Conservation (phyloP, 768 basidiomycete genomes). For the Leucocoprinus leucothites region DNA sequence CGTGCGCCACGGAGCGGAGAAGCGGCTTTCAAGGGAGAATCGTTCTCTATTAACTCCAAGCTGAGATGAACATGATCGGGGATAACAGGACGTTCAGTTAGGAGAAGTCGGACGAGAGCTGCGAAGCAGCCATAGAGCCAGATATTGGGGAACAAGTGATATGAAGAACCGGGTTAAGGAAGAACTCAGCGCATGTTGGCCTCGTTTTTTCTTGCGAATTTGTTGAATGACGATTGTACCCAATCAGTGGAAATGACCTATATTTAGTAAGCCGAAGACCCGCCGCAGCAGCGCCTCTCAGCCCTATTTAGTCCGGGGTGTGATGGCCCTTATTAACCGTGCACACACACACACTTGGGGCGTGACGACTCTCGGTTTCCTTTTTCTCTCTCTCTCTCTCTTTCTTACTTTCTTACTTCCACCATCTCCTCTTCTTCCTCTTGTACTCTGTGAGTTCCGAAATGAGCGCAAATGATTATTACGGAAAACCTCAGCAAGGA, state of each 20-base stretch:
- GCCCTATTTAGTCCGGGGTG: slow-evolving; percentile 3
- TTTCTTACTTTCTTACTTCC: slow-evolving; percentile 14
- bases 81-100: no score
- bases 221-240: no score
- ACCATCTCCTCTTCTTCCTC: slow-evolving; percentile 15
- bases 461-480: slow-evolving; percentile 80
- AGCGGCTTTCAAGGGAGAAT: no score
- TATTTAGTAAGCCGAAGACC: slow-evolving; percentile 11
- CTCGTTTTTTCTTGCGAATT: slow-evolving; percentile 1
- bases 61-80: no score
- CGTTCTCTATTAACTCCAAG: background rate
- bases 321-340: slow-evolving; percentile 23
- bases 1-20: no score
- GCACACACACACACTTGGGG: slow-evolving; percentile 24
- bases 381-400: slow-evolving; percentile 17
- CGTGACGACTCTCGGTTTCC: slow-evolving; percentile 1
- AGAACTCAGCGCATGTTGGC: background rate
- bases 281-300: slow-evolving; percentile 1
- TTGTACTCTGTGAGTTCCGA: background rate
- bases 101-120: no score
- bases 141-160: no score
- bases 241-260: no score
- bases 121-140: no score
- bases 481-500: slow-evolving; percentile 48
- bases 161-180: no score